phyloP scores from a whole-genome alignment of 257 asterid species.

The Euphrasia confusa region DNA sequence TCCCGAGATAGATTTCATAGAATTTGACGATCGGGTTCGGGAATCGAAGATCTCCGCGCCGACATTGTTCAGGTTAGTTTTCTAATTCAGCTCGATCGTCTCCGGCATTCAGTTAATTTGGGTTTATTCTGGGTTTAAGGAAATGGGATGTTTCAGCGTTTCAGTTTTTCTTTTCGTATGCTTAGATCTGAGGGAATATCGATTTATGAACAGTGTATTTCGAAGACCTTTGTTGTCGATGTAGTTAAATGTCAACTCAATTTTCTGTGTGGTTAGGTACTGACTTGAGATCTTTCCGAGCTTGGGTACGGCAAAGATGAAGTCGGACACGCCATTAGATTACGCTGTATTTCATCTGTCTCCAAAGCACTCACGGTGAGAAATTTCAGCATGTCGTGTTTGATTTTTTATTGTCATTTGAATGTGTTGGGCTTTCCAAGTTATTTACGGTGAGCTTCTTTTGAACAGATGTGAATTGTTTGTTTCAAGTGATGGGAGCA shows the following conservation, averaged over 20 bases:
- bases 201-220: slow-evolving; percentile 12
- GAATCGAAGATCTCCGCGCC: slow-evolving; percentile 52
- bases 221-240: slow-evolving; percentile 8
- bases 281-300: slow-evolving; percentile 25
- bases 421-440: slow-evolving; percentile 16
- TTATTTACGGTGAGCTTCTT: slow-evolving; percentile 27
- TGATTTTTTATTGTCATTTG: slow-evolving; percentile 10
- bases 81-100: slow-evolving; percentile 21
- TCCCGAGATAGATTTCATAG: background rate
- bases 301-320: slow-evolving; percentile 43
- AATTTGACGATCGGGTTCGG: slow-evolving; percentile 39
- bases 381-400: slow-evolving; percentile 8
- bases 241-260: slow-evolving; percentile 10
- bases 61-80: slow-evolving; percentile 46
- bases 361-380: slow-evolving; percentile 70
- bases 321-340: slow-evolving; percentile 59
- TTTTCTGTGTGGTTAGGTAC: slow-evolving; percentile 5
- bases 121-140: slow-evolving; percentile 10
- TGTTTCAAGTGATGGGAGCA: slow-evolving; percentile 68
- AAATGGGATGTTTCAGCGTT: slow-evolving; percentile 26
- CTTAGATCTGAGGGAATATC: slow-evolving; percentile 48
- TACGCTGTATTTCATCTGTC: slow-evolving; percentile 86
- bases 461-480: slow-evolving; percentile 77
- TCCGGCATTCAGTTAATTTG: slow-evolving; percentile 4
- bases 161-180: slow-evolving; percentile 19